Evolutionary conservation across 306 rosid species (phyloP), one percentile per base, ranked within the genome.

Genomic region (Glycyrrhiza uralensis): DNA sequence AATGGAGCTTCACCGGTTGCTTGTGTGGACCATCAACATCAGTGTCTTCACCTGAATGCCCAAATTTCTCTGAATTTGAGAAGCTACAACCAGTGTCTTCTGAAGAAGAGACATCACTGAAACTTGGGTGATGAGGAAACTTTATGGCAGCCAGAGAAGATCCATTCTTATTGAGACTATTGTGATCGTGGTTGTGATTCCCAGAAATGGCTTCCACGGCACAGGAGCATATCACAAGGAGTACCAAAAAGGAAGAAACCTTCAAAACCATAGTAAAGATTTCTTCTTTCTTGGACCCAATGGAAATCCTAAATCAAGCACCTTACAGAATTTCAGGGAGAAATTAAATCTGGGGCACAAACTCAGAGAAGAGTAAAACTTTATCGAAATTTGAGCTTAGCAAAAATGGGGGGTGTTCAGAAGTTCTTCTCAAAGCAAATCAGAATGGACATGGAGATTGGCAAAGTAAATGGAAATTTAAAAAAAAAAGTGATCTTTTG

Each of bases 101-200:
- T 6, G 93, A 66, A 45, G 96, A 85, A 26, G 98, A 51, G 41
- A 82, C 89, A 45, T 66, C 81, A 72, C 78, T 81, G 81, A 82
- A 85, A 84, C 85, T 85, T 71, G 88, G 80, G 42, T 91, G 96
- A 33, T 81, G 73, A 52, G 96, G 93, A 36, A 91, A 76, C 54
- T 84, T 84, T 66, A 95, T 85, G 9, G 85, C 92, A 65, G 90
- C 83, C 12, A 95, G 74, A 55, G 87, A 69, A 66, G 97, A 91
- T 70, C 82, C 87, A 73, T 91, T 91, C 5, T 77, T 67, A 15
- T 62, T 81, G 56, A 64, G 64, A 66, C 69, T 68, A 47, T 29
- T 74, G 76, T 77, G 78, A 32, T 29, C 71, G 76, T 77, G 78
- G 26, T 66, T 62, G 42, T 79, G 76, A 66, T 76, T 66, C 69